phyloP scores from a whole-genome alignment of 176 grass and related monocot genomes.

The Tillandsia fasciculata region DNA sequence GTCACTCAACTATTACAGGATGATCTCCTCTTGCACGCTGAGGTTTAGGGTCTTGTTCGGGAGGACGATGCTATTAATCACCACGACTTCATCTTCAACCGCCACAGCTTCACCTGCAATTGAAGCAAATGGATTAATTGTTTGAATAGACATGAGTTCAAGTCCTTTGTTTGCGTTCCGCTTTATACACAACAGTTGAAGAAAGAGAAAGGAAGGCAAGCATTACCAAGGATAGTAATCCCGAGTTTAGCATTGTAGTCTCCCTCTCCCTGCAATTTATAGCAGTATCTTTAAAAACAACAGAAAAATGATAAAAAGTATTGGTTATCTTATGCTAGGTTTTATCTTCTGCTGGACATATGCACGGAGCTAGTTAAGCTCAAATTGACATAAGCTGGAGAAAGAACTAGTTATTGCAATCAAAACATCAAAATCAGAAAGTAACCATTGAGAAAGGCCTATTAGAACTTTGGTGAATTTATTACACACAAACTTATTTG shows the following conservation, averaged over 20 bases:
- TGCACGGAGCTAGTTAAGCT: no score
- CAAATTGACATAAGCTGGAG: no score
- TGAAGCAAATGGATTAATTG: background rate
- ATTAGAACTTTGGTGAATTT: no score
- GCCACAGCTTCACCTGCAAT: conserved; percentile 78
- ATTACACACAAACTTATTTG: no score
- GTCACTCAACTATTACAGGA: conserved; percentile 38
- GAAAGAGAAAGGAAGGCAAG: background rate
- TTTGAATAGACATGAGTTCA: background rate
- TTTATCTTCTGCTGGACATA: no score
- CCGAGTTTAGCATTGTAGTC: conserved; percentile 96
- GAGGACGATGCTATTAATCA: conserved; percentile 77
- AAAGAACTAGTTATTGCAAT: no score
- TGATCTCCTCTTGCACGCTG: conserved; percentile 97
- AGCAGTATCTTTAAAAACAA: background rate
- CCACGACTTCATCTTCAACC: conserved; percentile 96
- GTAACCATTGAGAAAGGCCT: no score
- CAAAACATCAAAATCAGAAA: no score
- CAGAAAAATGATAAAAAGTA: background rate
- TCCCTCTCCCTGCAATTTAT: conserved; percentile 61
- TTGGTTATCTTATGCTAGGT: no score
- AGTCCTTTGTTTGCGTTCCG: background rate
- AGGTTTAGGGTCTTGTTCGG: conserved; percentile 90
- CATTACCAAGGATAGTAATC: conserved; percentile 94
- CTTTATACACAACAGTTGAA: background rate